Evolutionary conservation across 345 rosid species (phyloP).

Genomic region (Microthlaspi erraticum): DNA sequence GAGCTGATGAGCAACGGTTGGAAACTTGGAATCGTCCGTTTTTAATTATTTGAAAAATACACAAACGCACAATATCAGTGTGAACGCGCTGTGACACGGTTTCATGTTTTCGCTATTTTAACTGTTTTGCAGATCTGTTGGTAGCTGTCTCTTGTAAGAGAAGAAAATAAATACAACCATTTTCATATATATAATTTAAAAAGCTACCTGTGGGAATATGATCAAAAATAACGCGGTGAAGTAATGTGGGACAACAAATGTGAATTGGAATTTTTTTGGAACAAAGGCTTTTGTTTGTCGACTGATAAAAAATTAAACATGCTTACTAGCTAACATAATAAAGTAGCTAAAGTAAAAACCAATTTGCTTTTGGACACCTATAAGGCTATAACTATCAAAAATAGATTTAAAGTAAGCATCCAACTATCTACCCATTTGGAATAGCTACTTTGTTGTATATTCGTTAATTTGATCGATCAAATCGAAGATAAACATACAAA

Average conservation of each 20-base stretch:
- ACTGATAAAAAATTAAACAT: neutral
- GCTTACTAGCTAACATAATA: slow-evolving; percentile 2
- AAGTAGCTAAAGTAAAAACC: slow-evolving; percentile 20
- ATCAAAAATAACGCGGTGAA: slow-evolving; percentile 40
- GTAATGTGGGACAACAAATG: slow-evolving; percentile 41
- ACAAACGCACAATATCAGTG: neutral
- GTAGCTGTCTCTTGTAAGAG: slow-evolving; percentile 39
- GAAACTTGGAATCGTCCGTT: too few relatives aligned
- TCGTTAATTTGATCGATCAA: too few relatives aligned
- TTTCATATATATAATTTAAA: neutral
- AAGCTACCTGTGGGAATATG: neutral
- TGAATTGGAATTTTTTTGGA: slow-evolving; percentile 32
- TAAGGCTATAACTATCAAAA: slow-evolving; percentile 11
- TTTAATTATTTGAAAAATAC: too few relatives aligned
- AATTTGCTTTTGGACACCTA: slow-evolving; percentile 30
- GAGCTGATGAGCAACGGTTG: neutral
- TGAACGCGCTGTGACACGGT: slow-evolving; percentile 41
- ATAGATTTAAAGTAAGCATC: slow-evolving; percentile 10
- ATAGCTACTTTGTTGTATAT: neutral
- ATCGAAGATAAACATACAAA: too few relatives aligned
- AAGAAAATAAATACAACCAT: slow-evolving; percentile 7
- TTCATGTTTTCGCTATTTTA: slow-evolving; percentile 33
- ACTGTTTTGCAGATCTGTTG: slow-evolving; percentile 32
- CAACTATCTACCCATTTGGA: neutral
- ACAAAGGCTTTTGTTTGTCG: slow-evolving; percentile 23